Evolutionary conservation across 2,329 filamentous ascomycete genomes (phyloP).

Genomic region (Albifimbria verrucaria): DNA sequence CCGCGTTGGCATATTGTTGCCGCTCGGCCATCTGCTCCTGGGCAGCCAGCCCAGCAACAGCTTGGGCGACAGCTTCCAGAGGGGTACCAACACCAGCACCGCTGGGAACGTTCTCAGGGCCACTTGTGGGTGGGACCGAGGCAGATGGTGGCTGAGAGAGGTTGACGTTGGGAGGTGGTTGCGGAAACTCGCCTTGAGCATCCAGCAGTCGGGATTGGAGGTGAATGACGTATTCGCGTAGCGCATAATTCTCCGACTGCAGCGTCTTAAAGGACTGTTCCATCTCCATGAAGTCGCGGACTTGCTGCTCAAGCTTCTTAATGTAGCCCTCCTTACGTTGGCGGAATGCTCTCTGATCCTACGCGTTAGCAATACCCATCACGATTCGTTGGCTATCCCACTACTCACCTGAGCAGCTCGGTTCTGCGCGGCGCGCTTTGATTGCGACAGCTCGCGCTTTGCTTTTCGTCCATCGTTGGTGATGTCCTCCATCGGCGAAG

Average conservation of each 20-base stretch:
- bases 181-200: constrained; percentile 77
- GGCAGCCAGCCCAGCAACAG: constrained; percentile 39
- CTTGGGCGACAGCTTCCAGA: constrained; percentile 49
- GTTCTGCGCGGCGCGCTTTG: constrained; percentile 95
- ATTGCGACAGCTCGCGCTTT: constrained; percentile 89
- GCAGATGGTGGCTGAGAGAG: constrained; percentile 38
- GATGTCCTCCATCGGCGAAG: constrained; percentile 22
- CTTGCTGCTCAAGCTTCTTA: constrained; percentile 93
- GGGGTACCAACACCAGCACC: constrained; percentile 32
- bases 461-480: constrained; percentile 64
- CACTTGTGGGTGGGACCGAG: constrained; percentile 19
- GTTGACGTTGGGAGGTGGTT: constrained; percentile 76
- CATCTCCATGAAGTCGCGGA: constrained; percentile 74
- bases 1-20: constrained; percentile 27
- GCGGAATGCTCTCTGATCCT: constrained; percentile 79
- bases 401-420: constrained; percentile 84
- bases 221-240: constrained; percentile 89
- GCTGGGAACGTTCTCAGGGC: constrained; percentile 19
- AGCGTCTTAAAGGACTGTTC: constrained; percentile 76
- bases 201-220: constrained; percentile 86
- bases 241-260: constrained; percentile 82
- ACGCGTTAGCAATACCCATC: constrained; percentile 17
- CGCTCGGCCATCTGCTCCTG: constrained; percentile 37
- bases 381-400: neutral
- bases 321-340: constrained; percentile 98